Base-by-base conservation (phyloP, 768 basidiomycete species). In the Pulveroboletus sp. region DNA sequence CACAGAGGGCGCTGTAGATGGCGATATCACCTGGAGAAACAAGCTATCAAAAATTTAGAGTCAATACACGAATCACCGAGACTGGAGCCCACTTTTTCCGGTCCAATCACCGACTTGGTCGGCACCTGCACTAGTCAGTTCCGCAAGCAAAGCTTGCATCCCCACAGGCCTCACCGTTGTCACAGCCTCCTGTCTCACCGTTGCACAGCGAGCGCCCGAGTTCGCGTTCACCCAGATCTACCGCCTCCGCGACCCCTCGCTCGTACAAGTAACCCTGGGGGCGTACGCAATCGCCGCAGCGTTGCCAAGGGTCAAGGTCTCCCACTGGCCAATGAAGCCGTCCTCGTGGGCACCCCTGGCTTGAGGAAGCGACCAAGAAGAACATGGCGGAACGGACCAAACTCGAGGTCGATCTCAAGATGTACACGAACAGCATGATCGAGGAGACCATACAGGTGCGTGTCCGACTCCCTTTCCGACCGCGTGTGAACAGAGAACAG, bases 401-500 rank as follows among this genome's bases (percentile, higher is more conserved):
- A 66, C 72, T 96, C 50, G 94, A 96, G 71, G 86, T 93, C 6
- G 95, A 98, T 66, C 74, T 97, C 63, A 94, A 93, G 79, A 90
- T 86, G 11, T 97, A 97, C 63, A 78, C 84, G 56, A 93, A 89
- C 60, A 98, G 95, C 66, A 86, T 97, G 85, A 96, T 98, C 76
- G 97, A 96, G 70, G 95, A 98, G 77, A 93, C 90, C 76, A 94
- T 96, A n/a, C n/a, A n/a, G n/a, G n/a, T n/a, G n/a, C n/a, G 64
- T 63, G 78, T 73, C 23, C 0, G 26, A 27, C 9, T 16, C 24
- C 10, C 0, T 29, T 19, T 37, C 32, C 13, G 10, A 12, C 29
- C 9, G 43, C 5, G 9, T 12, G 26, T 2, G 23, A n/a, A n/a
- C n/a, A n/a, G n/a, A n/a, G n/a, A n/a, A n/a, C 64, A 93, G 91